These are phyloP conservation scores for Pythium oligandrum DNA, from an alignment of 352 stramenopile genomes.

Conservation along the genomic window DNA sequence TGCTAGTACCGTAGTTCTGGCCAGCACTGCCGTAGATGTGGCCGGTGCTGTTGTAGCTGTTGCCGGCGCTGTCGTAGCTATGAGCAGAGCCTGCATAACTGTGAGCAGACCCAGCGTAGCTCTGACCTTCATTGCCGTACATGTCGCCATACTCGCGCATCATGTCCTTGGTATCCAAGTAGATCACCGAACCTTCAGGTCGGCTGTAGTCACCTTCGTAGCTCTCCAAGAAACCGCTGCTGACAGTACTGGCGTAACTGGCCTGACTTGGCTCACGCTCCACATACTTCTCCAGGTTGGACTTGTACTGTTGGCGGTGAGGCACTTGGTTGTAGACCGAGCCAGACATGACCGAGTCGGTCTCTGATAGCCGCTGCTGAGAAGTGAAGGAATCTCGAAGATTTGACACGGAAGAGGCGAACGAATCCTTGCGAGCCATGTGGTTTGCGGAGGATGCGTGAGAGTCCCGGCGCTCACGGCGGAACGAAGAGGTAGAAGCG, in stretches of 20 bases:
- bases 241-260: conserved; percentile 13
- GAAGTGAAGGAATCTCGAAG: too few species aligned
- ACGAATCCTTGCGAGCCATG: conserved; percentile 6
- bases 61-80: neutral
- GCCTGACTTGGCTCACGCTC: conserved; percentile 10
- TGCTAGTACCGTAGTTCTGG: neutral
- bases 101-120: neutral
- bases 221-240: conserved; percentile 11
- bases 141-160: neutral
- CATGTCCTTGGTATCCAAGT: conserved; percentile 19
- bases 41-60: neutral
- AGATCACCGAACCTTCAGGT: conserved; percentile 14
- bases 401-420: conserved; percentile 5
- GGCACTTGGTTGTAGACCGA: neutral
- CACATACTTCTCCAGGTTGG: conserved; percentile 3
- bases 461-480: too few species aligned
- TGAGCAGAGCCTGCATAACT: neutral
- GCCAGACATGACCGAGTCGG: neutral
- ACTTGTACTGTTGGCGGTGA: conserved; percentile 2
- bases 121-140: neutral
- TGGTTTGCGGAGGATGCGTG: neutral
- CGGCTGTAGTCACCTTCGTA: conserved; percentile 5
- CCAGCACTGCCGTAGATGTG: neutral
- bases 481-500: too few species aligned
- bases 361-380: too few species aligned